Evolutionary conservation across 2,329 filamentous ascomycete genomes (phyloP).

Genomic region (Fonsecaea nubica): DNA sequence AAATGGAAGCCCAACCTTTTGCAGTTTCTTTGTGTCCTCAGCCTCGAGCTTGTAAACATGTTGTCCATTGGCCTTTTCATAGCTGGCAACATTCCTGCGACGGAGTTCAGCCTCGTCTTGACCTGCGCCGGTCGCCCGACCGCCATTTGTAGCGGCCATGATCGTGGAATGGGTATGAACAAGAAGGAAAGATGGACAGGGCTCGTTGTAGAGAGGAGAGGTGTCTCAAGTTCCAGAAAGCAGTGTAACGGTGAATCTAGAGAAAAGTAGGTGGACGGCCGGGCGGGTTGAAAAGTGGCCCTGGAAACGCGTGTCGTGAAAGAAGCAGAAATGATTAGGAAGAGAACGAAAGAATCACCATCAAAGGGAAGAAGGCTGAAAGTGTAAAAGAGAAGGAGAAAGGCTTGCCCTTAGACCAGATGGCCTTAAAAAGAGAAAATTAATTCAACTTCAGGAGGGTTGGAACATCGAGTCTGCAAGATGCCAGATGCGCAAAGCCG

Average conservation of each 20-base stretch:
- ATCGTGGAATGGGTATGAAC: slow-evolving; percentile 8
- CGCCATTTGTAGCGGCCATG: slow-evolving; percentile 31
- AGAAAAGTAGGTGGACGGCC: slow-evolving; percentile 15
- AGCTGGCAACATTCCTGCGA: slow-evolving; percentile 50
- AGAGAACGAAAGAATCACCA: slow-evolving; percentile 8
- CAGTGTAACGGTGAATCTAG: slow-evolving; percentile 22
- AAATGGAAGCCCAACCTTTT: slow-evolving; percentile 43
- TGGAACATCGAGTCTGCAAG: slow-evolving; percentile 18
- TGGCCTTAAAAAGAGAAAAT: slow-evolving; percentile 26
- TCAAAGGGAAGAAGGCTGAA: slow-evolving; percentile 20
- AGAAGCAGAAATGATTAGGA: slow-evolving; percentile 13
- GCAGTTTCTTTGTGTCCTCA: slow-evolving; percentile 46
- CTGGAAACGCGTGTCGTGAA: slow-evolving; percentile 8
- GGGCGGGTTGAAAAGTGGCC: slow-evolving; percentile 6
- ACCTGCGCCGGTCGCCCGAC: slow-evolving; percentile 40
- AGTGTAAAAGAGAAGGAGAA: slow-evolving; percentile 23
- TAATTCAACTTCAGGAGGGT: slow-evolving; percentile 17
- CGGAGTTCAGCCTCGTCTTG: slow-evolving; percentile 48
- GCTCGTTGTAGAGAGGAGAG: slow-evolving; percentile 9
- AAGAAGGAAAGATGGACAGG: not conserved
- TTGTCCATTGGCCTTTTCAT: slow-evolving; percentile 42
- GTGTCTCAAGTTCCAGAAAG: slow-evolving; percentile 13
- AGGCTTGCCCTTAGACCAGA: slow-evolving; percentile 14
- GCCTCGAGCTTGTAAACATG: slow-evolving; percentile 40
- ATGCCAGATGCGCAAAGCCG: slow-evolving; percentile 11